Evolutionary conservation across 192 early-diverging fungal genomes (phyloP).

Genomic region (Podila epicladia): DNA sequence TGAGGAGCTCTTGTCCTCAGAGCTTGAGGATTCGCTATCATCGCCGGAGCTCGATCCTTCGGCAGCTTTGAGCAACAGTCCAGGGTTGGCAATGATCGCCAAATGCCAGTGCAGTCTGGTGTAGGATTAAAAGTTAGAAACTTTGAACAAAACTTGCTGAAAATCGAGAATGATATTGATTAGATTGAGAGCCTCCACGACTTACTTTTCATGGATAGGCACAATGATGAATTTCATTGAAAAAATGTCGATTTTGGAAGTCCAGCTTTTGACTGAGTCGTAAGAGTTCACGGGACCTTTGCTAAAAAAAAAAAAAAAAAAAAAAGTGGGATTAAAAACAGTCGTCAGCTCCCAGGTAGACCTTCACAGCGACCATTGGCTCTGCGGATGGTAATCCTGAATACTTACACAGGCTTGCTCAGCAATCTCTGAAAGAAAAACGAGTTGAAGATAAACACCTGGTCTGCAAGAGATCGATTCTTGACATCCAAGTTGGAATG

Average conservation of each 20-base stretch:
- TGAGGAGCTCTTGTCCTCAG: background rate
- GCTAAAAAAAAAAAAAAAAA: background rate
- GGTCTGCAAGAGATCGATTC: slow-evolving; percentile 55
- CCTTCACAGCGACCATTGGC: background rate
- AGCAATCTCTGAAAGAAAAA: slow-evolving; percentile 86
- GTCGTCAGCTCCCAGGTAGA: background rate
- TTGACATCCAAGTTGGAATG: slow-evolving; percentile 33
- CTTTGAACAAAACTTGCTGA: background rate
- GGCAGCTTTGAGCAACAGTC: slow-evolving; percentile 41
- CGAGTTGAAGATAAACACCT: slow-evolving; percentile 84
- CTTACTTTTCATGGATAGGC: slow-evolving; percentile 89
- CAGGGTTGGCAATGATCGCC: slow-evolving; percentile 80
- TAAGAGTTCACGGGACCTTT: slow-evolving; percentile 59
- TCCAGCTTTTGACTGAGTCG: slow-evolving; percentile 81
- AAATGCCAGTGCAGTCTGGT: slow-evolving; percentile 87
- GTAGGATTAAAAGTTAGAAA: background rate
- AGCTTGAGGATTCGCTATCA: background rate
- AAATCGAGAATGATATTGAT: no score
- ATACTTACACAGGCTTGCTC: slow-evolving; percentile 40
- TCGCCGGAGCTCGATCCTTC: background rate
- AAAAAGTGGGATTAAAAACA: background rate
- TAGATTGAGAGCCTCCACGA: background rate
- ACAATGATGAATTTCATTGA: slow-evolving; percentile 80
- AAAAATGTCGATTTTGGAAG: slow-evolving; percentile 79
- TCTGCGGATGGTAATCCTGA: background rate